Conservation (phyloP, 192 early-diverging fungal species). For the Coemansia sp. region DNA sequence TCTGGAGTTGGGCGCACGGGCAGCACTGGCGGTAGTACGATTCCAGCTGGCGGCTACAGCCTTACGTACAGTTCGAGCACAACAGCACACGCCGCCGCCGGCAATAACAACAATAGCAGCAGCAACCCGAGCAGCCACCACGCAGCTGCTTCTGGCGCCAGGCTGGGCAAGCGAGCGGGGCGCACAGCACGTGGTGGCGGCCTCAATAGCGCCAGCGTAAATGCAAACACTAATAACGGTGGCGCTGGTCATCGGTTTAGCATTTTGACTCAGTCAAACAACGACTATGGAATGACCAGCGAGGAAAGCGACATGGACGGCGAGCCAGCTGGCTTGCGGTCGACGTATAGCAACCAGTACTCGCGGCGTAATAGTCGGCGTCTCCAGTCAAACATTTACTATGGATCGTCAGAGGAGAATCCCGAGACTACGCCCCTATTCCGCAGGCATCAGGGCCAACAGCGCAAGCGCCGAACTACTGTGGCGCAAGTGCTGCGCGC, state of each 20-base stretch:
- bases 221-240: constrained; percentile 33
- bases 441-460: constrained; percentile 40
- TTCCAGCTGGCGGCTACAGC: constrained; percentile 33
- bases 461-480: constrained; percentile 41
- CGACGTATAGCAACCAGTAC: constrained; percentile 43
- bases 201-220: constrained; percentile 11
- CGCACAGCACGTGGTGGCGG: constrained; percentile 8
- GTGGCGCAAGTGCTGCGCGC: constrained; percentile 32
- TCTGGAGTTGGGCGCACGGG: constrained; percentile 28
- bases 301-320: constrained; percentile 54
- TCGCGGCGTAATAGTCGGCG: constrained; percentile 55
- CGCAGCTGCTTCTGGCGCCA: background rate
- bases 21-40: constrained; percentile 18
- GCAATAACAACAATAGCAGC: constrained; percentile 11
- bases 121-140: constrained; percentile 2
- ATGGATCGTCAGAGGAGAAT: constrained; percentile 55
- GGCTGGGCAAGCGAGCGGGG: constrained; percentile 8
- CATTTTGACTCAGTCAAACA: constrained; percentile 50
- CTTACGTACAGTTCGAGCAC: constrained; percentile 34
- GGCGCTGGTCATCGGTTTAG: constrained; percentile 50
- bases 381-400: constrained; percentile 49
- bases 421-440: constrained; percentile 57
- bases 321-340: constrained; percentile 53
- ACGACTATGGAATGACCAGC: constrained; percentile 51
- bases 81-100: constrained; percentile 17